phyloP scores from a whole-genome alignment of 768 basidiomycete genomes.

The Rhizopogon vesiculosus region DNA sequence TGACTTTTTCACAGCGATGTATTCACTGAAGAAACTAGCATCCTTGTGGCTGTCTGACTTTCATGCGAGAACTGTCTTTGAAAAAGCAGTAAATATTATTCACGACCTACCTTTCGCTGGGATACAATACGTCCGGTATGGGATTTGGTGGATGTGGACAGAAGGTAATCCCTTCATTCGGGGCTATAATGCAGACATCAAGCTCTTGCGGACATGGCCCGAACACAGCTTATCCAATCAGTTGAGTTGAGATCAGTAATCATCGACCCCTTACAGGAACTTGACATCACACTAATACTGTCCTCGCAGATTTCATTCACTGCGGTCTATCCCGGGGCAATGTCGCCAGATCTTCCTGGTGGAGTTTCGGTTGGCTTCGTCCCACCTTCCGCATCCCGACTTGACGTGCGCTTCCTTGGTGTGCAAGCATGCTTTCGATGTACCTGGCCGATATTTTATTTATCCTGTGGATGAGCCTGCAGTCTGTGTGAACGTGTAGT shows the following conservation, averaged over 20 bases:
- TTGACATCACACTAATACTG: neutral
- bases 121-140: neutral
- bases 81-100: neutral
- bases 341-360: neutral
- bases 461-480: neutral
- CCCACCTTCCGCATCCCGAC: neutral
- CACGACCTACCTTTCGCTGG: neutral
- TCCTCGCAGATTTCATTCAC: neutral
- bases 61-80: neutral
- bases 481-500: neutral
- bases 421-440: neutral
- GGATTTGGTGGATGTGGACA: neutral
- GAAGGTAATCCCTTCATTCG: neutral
- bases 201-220: neutral
- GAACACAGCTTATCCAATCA: neutral
- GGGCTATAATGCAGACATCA: neutral
- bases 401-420: neutral
- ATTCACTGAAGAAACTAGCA: neutral
- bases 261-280: neutral
- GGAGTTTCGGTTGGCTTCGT: neutral
- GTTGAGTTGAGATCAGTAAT: no score
- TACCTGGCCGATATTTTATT: neutral
- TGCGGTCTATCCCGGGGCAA: neutral
- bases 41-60: neutral
- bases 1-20: neutral